Conservation (phyloP, 495 filamentous ascomycete species). For the Collariella sp. region DNA sequence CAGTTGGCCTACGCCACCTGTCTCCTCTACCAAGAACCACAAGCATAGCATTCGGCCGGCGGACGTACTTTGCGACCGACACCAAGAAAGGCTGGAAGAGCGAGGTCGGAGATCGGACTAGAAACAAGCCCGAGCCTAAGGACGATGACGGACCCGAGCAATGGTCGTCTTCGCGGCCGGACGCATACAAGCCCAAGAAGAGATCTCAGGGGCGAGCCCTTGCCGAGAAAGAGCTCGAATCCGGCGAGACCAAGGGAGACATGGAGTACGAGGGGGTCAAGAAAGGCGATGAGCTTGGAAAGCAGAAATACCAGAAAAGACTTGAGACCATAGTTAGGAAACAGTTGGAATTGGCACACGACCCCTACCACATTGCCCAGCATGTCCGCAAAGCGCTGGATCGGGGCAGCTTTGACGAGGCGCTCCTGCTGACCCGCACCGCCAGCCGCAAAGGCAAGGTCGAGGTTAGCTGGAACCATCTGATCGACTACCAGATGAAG, state of each 20-base stretch:
- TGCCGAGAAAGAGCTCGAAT: not conserved
- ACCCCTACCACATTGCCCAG: constrained; percentile 57
- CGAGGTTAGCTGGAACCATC: constrained; percentile 76
- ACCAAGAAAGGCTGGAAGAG: not conserved
- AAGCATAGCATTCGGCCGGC: not conserved
- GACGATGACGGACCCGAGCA: too few relatives aligned
- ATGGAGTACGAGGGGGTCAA: not conserved
- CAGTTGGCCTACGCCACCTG: constrained; percentile 6
- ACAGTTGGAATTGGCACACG: constrained; percentile 55
- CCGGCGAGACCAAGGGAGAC: not conserved
- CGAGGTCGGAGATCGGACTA: not conserved
- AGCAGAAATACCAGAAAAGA: constrained; percentile 7
- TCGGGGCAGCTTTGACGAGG: constrained; percentile 50
- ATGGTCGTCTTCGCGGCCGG: too few relatives aligned
- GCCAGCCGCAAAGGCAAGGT: constrained; percentile 54
- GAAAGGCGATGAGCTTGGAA: not conserved
- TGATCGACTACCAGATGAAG: constrained; percentile 63
- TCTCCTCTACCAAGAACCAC: not conserved
- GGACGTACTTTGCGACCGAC: not conserved
- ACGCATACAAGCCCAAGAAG: too few relatives aligned
- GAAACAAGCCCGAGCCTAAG: too few relatives aligned
- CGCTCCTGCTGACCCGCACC: constrained; percentile 53
- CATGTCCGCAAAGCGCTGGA: constrained; percentile 50
- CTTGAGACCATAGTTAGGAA: constrained; percentile 30
- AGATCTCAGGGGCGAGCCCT: not conserved